Conservation (phyloP, 257 asterid genomes). For the Linaria vulgaris region DNA sequence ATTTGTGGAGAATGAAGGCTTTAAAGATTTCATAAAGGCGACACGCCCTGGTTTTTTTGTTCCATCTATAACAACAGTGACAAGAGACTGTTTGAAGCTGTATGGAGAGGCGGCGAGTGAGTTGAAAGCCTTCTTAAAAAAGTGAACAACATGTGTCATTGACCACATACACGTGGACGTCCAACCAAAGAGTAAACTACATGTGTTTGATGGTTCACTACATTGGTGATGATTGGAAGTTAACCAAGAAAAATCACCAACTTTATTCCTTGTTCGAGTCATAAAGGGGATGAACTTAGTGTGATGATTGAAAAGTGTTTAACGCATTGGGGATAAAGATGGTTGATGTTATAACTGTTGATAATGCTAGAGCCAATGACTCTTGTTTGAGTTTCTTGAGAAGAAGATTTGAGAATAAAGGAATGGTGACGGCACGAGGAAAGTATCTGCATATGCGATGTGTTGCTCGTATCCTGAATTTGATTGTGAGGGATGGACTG, state of each 20-base stretch:
- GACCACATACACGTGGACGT: constrained; percentile 16
- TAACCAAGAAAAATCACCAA: neutral
- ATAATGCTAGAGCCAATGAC: constrained; percentile 9
- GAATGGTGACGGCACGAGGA: neutral
- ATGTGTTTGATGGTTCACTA: constrained; percentile 3
- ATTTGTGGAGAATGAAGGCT: no score
- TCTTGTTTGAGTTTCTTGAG: neutral
- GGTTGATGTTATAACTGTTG: neutral
- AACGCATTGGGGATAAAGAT: constrained; percentile 2
- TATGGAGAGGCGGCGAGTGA: neutral
- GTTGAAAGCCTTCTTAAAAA: neutral
- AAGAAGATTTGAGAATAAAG: no score
- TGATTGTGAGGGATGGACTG: neutral
- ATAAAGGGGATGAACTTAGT: constrained; percentile 8
- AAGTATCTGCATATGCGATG: neutral
- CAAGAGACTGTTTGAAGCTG: neutral
- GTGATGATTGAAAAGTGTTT: neutral
- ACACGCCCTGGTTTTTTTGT: no score
- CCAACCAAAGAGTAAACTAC: constrained; percentile 1
- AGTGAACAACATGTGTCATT: neutral
- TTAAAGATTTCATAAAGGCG: no score
- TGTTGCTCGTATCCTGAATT: neutral
- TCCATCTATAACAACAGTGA: neutral
- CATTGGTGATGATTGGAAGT: constrained; percentile 10
- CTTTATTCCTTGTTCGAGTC: constrained; percentile 13